Evolutionary conservation across 805 yeast species (phyloP), one percentile per base, ranked within the genome.

Genomic region (Candida pini): DNA sequence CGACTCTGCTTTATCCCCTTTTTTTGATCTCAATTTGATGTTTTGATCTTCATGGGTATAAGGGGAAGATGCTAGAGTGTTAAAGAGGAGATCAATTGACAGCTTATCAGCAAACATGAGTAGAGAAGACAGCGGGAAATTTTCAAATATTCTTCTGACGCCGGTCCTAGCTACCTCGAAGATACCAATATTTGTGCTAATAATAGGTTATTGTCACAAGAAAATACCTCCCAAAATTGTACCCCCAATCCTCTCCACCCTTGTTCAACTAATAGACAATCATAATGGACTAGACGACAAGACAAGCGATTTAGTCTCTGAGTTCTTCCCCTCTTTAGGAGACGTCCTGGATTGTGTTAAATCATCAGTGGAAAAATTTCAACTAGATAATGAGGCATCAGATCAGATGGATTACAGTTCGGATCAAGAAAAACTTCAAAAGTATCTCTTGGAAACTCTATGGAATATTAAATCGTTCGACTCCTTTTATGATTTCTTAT

Each of bases 391-490:
- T 7, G n/a, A n/a, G n/a, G n/a, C n/a, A n/a, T 18, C 31, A 13
- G 31, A 28, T 9, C 29, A 36, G 8, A 10, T 26, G 33, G 24
- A 30, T 3, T 26, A 17, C 6, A 34, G 25, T 8, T 45, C 41
- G 9, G 31, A 44, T 1, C 41, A 38, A 2, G 40, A 47, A 14
- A 47, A 41, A 4, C 51, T 68, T 4, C 63, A 60, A 24, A 41
- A 42, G 19, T 44, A 58, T 20, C 38, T 70, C 1, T 37, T 69
- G 16, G 52, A 51, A 15, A 53, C 60, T 4, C 26, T 74, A 2
- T 76, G 81, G 80, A 48, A 54, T 1, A 55, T 78, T 30, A 50
- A 63, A 13, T 63, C 74, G 0, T 59, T 75, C 12, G 82, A 78
- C 39, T 54, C 58, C 3, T 56, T 78, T 25, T 69, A 69, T 40